Conservation (phyloP, 2,329 filamentous ascomycete genomes). For the Camillea tinctor region DNA sequence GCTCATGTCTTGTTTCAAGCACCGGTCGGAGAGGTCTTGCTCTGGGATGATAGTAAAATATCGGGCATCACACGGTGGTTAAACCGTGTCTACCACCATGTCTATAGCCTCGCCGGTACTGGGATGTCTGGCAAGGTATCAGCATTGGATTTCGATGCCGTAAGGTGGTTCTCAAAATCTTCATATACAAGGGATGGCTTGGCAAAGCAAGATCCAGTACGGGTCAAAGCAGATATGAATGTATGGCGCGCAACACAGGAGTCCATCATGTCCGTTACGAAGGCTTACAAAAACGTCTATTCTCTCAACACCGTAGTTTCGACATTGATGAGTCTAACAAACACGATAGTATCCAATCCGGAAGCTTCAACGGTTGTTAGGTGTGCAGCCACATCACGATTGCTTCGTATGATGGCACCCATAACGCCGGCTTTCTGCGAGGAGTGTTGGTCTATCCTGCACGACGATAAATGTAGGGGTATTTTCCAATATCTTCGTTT, state of each 20-base stretch:
- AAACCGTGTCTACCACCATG: slow-evolving; percentile 61
- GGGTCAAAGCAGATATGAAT: slow-evolving; percentile 46
- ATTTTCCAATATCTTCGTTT: slow-evolving; percentile 43
- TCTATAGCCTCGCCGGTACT: slow-evolving; percentile 33
- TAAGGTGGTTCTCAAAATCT: slow-evolving; percentile 39
- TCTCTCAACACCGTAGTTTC: slow-evolving; percentile 81
- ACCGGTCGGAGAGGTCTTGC: slow-evolving; percentile 76
- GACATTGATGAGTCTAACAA: slow-evolving; percentile 79
- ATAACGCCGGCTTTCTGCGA: slow-evolving; percentile 78
- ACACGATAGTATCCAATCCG: slow-evolving; percentile 54
- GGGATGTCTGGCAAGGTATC: neutral
- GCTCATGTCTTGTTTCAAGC: slow-evolving; percentile 90
- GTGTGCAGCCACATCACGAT: slow-evolving; percentile 48
- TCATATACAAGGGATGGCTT: too few relatives aligned
- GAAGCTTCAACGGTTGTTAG: slow-evolving; percentile 44
- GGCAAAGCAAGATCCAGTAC: slow-evolving; percentile 22
- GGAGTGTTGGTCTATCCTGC: slow-evolving; percentile 71
- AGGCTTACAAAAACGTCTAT: slow-evolving; percentile 69
- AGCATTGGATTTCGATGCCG: slow-evolving; percentile 22
- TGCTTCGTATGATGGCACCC: slow-evolving; percentile 74
- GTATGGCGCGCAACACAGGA: slow-evolving; percentile 67
- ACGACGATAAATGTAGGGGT: slow-evolving; percentile 35
- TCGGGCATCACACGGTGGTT: slow-evolving; percentile 81
- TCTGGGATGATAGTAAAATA: slow-evolving; percentile 86
- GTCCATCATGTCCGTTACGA: slow-evolving; percentile 65